Percentiles rank a stretch among this genome's conserved stretches.
These are phyloP conservation scores for Fusarium palustre DNA, from an alignment of 2,329 filamentous ascomycete genomes.

Conservation along the genomic window DNA sequence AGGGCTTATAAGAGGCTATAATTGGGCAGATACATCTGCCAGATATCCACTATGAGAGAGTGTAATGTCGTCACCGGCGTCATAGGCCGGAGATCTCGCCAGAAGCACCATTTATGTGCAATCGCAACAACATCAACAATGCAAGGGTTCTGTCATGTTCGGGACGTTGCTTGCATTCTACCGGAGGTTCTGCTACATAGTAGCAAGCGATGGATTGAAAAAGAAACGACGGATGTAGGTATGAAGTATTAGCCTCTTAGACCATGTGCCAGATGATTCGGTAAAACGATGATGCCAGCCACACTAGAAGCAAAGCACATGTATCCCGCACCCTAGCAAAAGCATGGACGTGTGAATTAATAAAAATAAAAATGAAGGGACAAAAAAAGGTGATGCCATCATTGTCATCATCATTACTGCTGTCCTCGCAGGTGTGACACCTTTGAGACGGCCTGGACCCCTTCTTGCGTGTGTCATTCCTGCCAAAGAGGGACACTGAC, in stretches of 20 bases:
- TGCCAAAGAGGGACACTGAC: slow-evolving; percentile 8
- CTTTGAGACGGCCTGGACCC: slow-evolving; percentile 14
- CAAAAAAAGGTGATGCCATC: slow-evolving; percentile 36
- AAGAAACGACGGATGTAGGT: slow-evolving; percentile 13
- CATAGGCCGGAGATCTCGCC: slow-evolving; percentile 45
- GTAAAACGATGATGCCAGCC: slow-evolving; percentile 33
- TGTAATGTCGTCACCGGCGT: slow-evolving; percentile 48
- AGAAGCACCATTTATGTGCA: slow-evolving; percentile 24
- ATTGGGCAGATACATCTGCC: slow-evolving; percentile 16
- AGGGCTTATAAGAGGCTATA: neutral
- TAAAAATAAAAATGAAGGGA: neutral
- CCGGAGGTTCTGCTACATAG: neutral
- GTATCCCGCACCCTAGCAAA: slow-evolving; percentile 10
- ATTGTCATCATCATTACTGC: slow-evolving; percentile 23
- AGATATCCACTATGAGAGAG: slow-evolving; percentile 16
- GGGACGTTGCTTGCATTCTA: neutral
- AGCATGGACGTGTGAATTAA: slow-evolving; percentile 24
- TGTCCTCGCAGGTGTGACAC: slow-evolving; percentile 24
- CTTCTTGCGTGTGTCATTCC: slow-evolving; percentile 8
- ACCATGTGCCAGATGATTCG: slow-evolving; percentile 12
- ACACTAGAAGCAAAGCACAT: slow-evolving; percentile 26
- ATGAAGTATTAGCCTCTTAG: slow-evolving; percentile 23
- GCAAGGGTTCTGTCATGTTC: slow-evolving; percentile 21
- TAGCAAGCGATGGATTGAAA: slow-evolving; percentile 1
- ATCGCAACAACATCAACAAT: slow-evolving; percentile 4